Conservation (phyloP, 495 filamentous ascomycete genomes). For the Cercophora samala region DNA sequence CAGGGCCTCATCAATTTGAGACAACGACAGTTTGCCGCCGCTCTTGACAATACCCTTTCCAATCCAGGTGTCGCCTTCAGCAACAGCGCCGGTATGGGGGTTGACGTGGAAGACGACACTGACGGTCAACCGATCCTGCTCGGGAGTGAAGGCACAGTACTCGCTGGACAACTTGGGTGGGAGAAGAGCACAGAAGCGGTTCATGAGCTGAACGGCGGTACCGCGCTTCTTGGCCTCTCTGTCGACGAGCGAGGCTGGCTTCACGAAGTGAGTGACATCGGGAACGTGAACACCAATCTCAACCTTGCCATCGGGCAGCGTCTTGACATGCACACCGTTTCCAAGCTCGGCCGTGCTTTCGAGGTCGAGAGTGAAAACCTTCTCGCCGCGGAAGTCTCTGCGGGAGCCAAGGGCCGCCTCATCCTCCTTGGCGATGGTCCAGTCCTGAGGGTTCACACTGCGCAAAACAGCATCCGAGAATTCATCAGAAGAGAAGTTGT, state of each 20-base stretch:
- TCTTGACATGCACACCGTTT: slow-evolving; percentile 87
- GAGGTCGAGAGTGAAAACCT: slow-evolving; percentile 87
- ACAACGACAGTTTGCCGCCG: slow-evolving; percentile 74
- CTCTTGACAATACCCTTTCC: slow-evolving; percentile 94
- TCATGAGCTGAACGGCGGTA: slow-evolving; percentile 90
- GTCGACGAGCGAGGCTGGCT: slow-evolving; percentile 91
- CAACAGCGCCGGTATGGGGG: slow-evolving; percentile 67
- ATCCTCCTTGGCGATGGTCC: slow-evolving; percentile 78
- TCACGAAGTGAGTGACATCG: slow-evolving; percentile 96
- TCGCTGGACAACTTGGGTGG: slow-evolving; percentile 80
- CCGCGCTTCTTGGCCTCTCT: slow-evolving; percentile 97
- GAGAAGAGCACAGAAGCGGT: slow-evolving; percentile 86
- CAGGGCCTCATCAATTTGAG: slow-evolving; percentile 78
- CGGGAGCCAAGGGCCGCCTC: slow-evolving; percentile 70
- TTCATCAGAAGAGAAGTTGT: slow-evolving; percentile 97
- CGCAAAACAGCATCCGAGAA: slow-evolving; percentile 95
- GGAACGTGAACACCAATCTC: slow-evolving; percentile 95
- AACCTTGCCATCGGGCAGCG: slow-evolving; percentile 73
- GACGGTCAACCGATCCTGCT: slow-evolving; percentile 83
- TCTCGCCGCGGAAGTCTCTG: slow-evolving; percentile 86
- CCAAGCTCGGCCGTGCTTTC: slow-evolving; percentile 80
- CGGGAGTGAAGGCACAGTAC: slow-evolving; percentile 80
- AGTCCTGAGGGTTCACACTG: slow-evolving; percentile 87
- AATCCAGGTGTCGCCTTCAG: slow-evolving; percentile 84
- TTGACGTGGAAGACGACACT: slow-evolving; percentile 90